These are phyloP conservation scores for Teratosphaeria epicoccoides DNA, from an alignment of 2,329 filamentous ascomycete genomes.

Conservation along the genomic window DNA sequence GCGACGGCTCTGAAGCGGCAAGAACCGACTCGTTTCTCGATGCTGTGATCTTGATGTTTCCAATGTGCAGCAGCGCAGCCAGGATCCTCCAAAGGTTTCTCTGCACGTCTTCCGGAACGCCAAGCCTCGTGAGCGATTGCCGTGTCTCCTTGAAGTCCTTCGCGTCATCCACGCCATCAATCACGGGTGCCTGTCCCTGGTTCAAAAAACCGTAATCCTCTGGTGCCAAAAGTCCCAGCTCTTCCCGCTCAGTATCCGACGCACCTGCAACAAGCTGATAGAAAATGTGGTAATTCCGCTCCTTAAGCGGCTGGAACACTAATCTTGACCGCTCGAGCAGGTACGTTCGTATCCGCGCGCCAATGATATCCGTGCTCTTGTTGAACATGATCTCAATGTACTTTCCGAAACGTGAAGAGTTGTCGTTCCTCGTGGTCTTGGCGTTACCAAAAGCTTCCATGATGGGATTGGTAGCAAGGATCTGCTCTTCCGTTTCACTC, in stretches of 20 bases:
- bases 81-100: slow-evolving; percentile 79
- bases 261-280: slow-evolving; percentile 93
- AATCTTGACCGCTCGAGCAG: slow-evolving; percentile 88
- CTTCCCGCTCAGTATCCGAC: slow-evolving; percentile 69
- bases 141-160: slow-evolving; percentile 85
- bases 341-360: slow-evolving; percentile 93
- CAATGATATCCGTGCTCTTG: slow-evolving; percentile 87
- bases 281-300: slow-evolving; percentile 98
- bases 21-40: slow-evolving; percentile 81
- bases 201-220: slow-evolving; percentile 95
- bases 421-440: slow-evolving; percentile 99
- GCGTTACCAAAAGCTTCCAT: slow-evolving; percentile 99
- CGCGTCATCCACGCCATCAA: slow-evolving; percentile 92
- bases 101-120: slow-evolving; percentile 65
- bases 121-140: slow-evolving; percentile 77
- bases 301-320: slow-evolving; percentile 94
- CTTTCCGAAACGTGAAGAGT: slow-evolving; percentile 97
- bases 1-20: slow-evolving; percentile 65
- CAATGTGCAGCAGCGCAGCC: slow-evolving; percentile 82
- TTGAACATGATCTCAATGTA: slow-evolving; percentile 99
- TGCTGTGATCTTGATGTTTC: slow-evolving; percentile 91
- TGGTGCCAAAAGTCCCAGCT: slow-evolving; percentile 66
- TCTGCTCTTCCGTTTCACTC: slow-evolving; percentile 98
- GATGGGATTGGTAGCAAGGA: slow-evolving; percentile 94
- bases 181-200: slow-evolving; percentile 80